Base-by-base conservation (phyloP, 1,284 basidiomycete genomes). In the Moesziomyces sp. region DNA sequence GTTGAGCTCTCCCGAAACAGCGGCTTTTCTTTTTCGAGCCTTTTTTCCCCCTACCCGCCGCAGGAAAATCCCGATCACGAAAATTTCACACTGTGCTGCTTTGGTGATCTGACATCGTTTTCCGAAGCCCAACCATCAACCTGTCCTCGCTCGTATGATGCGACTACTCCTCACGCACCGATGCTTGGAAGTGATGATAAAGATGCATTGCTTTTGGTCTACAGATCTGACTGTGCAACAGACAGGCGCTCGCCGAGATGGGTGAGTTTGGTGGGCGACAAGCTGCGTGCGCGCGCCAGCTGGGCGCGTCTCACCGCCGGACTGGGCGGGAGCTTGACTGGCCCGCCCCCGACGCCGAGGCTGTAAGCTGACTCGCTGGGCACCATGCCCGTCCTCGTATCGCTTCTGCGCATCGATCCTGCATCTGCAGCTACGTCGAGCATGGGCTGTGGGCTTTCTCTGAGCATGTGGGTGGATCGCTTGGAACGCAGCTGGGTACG, bases 221-320 rank as follows among this genome's bases (percentile, higher is more conserved):
- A 46, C 14, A 14, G 18, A 18, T 40, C 38, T 40, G 14, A 4
- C 2, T 16, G 38, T n/a, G 38, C 38, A 14, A 16, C 35, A 18
- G 38, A 16, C 16, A 40, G 38, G 38, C 38, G 38, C 14, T 40
- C 5, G 38, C 38, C 38, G 13, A 40, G 38, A 18, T 40, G 38
- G 16, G 35, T 35, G 5, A 60, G 21, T 24, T 68, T 62, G 3
- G 44, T 52, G 7, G 59, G 65, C 0, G 54, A 58, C 51, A 68
- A 42, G 40, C 62, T 63, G 10, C 66, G 49, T 9, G 72, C 72
- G 16, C 72, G 50, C 0, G 72, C 72, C 52, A 60, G 26, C 35
- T 74, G 71, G 19, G 72, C 72, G 26, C 67, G 44, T 34, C 67
- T 52, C n/a, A 74, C 72, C 5, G 72, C 72, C 3, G 72, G 72